These are phyloP conservation scores for Fusarium lyarnte DNA, from an alignment of 2,329 filamentous ascomycete species.

Conservation along the genomic window DNA sequence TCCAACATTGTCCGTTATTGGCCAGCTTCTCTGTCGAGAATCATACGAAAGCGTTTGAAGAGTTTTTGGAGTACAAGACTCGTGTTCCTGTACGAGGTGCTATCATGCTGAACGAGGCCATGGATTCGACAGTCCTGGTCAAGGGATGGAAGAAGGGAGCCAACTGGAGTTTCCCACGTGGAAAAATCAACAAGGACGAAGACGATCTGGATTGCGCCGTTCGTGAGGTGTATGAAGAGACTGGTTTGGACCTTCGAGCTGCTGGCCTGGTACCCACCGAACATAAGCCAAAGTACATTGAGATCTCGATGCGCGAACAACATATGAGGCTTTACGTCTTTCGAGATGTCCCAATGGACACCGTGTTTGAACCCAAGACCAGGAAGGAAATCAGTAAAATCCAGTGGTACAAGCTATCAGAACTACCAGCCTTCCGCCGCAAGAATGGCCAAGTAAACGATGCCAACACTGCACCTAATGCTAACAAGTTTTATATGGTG, in stretches of 20 bases:
- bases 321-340: constrained; percentile 94
- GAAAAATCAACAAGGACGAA: constrained; percentile 98
- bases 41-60: constrained; percentile 84
- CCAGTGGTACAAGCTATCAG: constrained; percentile 89
- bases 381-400: constrained; percentile 98
- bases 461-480: constrained; percentile 65
- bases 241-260: constrained; percentile 81
- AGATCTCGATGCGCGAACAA: constrained; percentile 90
- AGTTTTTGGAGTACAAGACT: constrained; percentile 95
- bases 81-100: constrained; percentile 93
- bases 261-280: constrained; percentile 80
- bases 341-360: constrained; percentile 85
- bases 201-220: constrained; percentile 93
- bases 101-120: constrained; percentile 90
- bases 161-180: constrained; percentile 95
- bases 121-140: constrained; percentile 93
- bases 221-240: constrained; percentile 95
- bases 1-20: constrained; percentile 91
- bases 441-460: constrained; percentile 68
- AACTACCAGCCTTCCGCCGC: constrained; percentile 84
- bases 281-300: constrained; percentile 81
- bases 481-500: constrained; percentile 98
- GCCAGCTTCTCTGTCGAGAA: constrained; percentile 81
- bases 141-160: constrained; percentile 98
- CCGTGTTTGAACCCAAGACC: constrained; percentile 87